A percentile compares a stretch with the other conserved stretches of the same genome.
These are phyloP conservation scores for Claviceps sp. DNA, from an alignment of 2,329 filamentous ascomycete species.

Conservation along the genomic window DNA sequence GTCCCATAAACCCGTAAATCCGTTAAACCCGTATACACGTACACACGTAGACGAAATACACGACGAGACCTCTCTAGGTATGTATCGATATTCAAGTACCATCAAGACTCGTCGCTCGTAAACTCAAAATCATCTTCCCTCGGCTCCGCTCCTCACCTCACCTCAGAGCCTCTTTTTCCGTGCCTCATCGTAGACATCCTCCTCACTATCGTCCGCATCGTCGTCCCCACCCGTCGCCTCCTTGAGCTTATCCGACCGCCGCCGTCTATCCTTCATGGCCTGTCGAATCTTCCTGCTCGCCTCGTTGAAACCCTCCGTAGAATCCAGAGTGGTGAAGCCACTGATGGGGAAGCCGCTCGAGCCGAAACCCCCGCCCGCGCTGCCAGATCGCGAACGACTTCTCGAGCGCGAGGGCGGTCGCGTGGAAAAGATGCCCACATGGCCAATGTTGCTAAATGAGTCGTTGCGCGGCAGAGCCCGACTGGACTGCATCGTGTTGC, in stretches of 20 bases:
- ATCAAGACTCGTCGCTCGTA: too few relatives aligned
- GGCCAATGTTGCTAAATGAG: slow-evolving; percentile 80
- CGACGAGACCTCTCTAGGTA: too few relatives aligned
- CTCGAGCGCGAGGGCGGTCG: slow-evolving; percentile 69
- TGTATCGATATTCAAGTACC: too few relatives aligned
- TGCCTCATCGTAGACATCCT: slow-evolving; percentile 28
- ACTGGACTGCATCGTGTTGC: slow-evolving; percentile 40
- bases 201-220: slow-evolving; percentile 26
- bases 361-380: slow-evolving; percentile 48
- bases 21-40: too few relatives aligned
- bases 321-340: slow-evolving; percentile 54
- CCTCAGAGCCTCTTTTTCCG: slow-evolving; percentile 23
- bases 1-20: too few relatives aligned
- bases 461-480: slow-evolving; percentile 66
- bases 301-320: slow-evolving; percentile 62
- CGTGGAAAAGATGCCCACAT: slow-evolving; percentile 81
- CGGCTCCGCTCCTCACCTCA: background rate
- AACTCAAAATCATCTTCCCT: too few relatives aligned
- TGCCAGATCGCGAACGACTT: slow-evolving; percentile 57
- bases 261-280: slow-evolving; percentile 58
- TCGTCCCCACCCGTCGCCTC: slow-evolving; percentile 23
- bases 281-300: slow-evolving; percentile 72
- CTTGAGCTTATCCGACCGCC: slow-evolving; percentile 33
- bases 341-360: slow-evolving; percentile 51
- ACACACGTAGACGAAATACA: too few relatives aligned